Evolutionary conservation across 2,329 filamentous ascomycete species (phyloP), one percentile per base, ranked within the genome.

Genomic region (Lecanicillium sp.): DNA sequence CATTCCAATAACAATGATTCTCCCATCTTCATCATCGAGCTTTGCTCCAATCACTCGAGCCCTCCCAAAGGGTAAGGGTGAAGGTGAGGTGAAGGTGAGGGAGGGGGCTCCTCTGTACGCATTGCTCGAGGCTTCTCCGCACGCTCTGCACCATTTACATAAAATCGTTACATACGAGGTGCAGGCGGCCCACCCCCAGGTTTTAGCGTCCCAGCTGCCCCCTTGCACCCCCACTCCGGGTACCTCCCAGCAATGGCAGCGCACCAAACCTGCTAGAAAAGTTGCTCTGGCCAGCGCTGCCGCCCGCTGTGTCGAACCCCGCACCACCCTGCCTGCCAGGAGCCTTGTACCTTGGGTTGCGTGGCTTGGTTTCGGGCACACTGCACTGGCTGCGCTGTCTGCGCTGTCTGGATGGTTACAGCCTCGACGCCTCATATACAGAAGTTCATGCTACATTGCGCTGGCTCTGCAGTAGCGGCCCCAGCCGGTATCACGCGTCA

Each of bases 181-280:
- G 17, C 37, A 42, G 15, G 21, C n/a, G 50, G 39, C 51, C 51
- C 51, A 38, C 51, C 51, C 51, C 51, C 51, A 49, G 51, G 24
- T 53, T 53, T 53, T 53, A 53, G 51, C 49, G 41, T 39, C 12
- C 17, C 32, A 39, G 20, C 23, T 24, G 30, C 15, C 49, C 26
- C 29, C 21, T 15, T 23, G 19, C 21, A 8, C 27, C 29, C 43
- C 35, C 35, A 39, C 44, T 35, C 19, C 3, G 11, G 17, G 2
- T 42, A 29, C 14, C 11, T 43, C 21, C 35, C 41, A 21, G 33
- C 26, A 17, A 37, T 29, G 23, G 20, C 40, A 29, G 30, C 15
- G 42, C 42, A 37, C 32, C 12, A n/a, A 17, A 36, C n/a, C n/a
- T n/a, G n/a, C n/a, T n/a, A n/a, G n/a, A n/a, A 15, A 11, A 19